Percentiles rank a stretch among this genome's conserved stretches.
Conservation (phyloP, 139 green algal genomes). For the Micractinium conductrix region DNA sequence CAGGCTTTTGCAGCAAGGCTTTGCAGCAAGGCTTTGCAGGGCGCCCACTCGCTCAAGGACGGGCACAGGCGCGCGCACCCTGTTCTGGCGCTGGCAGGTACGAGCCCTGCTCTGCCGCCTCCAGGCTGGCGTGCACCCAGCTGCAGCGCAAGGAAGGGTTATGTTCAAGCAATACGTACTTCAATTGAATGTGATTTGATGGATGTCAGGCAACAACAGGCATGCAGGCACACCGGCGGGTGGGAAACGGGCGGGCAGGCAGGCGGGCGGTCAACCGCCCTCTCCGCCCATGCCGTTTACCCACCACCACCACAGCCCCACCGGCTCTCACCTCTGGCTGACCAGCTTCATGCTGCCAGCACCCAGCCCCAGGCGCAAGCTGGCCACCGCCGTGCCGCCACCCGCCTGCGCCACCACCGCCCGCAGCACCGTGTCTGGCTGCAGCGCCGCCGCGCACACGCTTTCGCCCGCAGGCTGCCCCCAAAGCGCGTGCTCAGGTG, state of each 20-base stretch:
- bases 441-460: background rate
- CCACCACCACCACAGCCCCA: background rate
- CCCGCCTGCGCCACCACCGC: slow-evolving; percentile 7
- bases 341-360: slow-evolving; percentile 9
- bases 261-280: background rate
- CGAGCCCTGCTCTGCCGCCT: background rate
- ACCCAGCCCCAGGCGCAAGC: background rate
- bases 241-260: background rate
- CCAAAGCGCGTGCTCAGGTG: too few species aligned
- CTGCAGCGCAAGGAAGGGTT: background rate
- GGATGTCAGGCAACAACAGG: background rate
- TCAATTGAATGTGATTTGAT: background rate
- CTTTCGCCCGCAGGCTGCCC: too few species aligned
- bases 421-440: slow-evolving; percentile 9
- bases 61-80: background rate
- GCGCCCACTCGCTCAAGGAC: background rate
- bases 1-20: background rate
- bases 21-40: background rate
- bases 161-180: background rate
- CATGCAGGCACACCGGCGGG: background rate
- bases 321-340: background rate
- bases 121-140: slow-evolving; percentile 13
- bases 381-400: background rate
- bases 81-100: background rate
- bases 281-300: too few species aligned